Base-by-base conservation (phyloP, 176 grass and related monocot genomes). In the Raddia guianensis region DNA sequence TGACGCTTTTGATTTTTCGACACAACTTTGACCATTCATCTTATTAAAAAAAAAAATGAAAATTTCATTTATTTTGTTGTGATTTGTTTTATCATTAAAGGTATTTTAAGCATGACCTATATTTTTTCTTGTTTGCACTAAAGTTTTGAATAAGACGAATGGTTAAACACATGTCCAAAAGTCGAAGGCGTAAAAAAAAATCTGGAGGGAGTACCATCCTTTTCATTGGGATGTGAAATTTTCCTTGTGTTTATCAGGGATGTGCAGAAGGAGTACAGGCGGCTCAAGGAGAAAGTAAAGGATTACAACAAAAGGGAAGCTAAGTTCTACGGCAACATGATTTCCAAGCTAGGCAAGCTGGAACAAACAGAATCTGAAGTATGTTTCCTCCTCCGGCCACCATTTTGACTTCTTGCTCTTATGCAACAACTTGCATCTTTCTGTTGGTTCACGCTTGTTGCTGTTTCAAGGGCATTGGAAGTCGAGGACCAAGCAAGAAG, bases 271-370 rank as follows among this genome's bases (percentile, higher is more conserved):
- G 86, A 80, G n/a, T 89, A 92, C 67, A 86, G 73, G 64, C 86
- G 71, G 66, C 34, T 92, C 19, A 92, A 89, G 51, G 86, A 92
- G 44, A 89, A 72, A 59, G 75, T 92, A 57, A 92, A 80, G 72
- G 90, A 89, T 57, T 84, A 86, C 71, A 86, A 86, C 61, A 81
- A 76, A 79, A 89, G 54, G 50, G 90, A 92, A 3, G 86, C 83
- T 13, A 92, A 89, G 77, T 84, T 92, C 47, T 92, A 92, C 5
- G 70, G 90, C 16, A 92, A 92, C 65, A 89, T 89, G 45, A 86
- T 92, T 49, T 78, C 87, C 2, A 92, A 89, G 47, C 66, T 85
- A 75, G 77, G 86, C 58, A 89, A 89, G 76, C 46, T 55, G 5
- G 83, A 86, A 14, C 47, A 46, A 3, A 21, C 63, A 1, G 85